A percentile compares a stretch with the other conserved stretches of the same genome.
These are phyloP conservation scores for Leccinum griseonigrum DNA, from an alignment of 1,284 basidiomycete species.

Conservation along the genomic window DNA sequence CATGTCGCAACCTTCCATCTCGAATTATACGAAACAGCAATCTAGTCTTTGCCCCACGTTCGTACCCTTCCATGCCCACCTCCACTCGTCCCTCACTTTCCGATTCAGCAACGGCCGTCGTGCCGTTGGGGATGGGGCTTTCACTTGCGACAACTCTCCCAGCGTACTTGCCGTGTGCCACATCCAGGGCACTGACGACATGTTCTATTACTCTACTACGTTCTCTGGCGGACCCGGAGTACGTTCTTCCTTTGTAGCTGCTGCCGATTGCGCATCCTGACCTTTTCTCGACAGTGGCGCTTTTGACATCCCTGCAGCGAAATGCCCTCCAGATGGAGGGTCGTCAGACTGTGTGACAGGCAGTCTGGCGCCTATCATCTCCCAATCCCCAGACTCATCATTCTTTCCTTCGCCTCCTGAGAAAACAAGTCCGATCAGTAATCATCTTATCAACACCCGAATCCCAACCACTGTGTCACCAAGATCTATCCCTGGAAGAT, in stretches of 20 bases:
- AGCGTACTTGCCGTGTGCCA: constrained; percentile 82
- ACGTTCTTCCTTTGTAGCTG: constrained; percentile 30
- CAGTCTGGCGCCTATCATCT: constrained; percentile 66
- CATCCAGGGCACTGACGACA: constrained; percentile 70
- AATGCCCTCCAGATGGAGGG: constrained; percentile 92
- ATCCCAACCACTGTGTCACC: constrained; percentile 35
- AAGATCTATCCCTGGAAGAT: constrained; percentile 44
- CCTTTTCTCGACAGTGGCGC: constrained; percentile 59
- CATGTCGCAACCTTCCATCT: constrained; percentile 69
- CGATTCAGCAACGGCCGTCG: constrained; percentile 81
- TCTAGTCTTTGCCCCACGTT: constrained; percentile 91
- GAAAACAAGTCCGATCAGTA: constrained; percentile 33
- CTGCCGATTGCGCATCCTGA: constrained; percentile 3
- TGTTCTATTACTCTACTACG: constrained; percentile 86
- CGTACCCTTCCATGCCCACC: constrained; percentile 32
- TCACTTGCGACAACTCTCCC: constrained; percentile 71
- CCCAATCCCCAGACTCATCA: constrained; percentile 41
- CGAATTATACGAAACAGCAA: constrained; percentile 69
- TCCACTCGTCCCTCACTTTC: constrained; percentile 2
- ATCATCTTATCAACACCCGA: constrained; percentile 30
- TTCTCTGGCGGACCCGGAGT: constrained; percentile 88
- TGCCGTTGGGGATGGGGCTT: constrained; percentile 92
- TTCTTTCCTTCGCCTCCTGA: constrained; percentile 41
- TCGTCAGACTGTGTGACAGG: constrained; percentile 91
- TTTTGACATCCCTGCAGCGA: constrained; percentile 83